Evolutionary conservation across 2,329 filamentous ascomycete genomes (phyloP).

Genomic region (Fusarium dimerum): DNA sequence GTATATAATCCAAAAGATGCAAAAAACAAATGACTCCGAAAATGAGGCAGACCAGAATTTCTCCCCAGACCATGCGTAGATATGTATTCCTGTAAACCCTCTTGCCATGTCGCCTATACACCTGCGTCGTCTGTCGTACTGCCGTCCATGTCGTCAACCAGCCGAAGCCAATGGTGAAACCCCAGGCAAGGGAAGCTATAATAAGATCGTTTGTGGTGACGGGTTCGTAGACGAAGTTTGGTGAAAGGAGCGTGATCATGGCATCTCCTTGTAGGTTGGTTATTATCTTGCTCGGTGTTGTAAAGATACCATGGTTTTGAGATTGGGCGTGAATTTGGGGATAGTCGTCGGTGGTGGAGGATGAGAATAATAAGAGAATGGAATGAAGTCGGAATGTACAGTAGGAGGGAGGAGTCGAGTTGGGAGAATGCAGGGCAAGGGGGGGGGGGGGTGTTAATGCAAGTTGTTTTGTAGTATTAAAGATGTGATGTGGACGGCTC

Average conservation of each 20-base stretch:
- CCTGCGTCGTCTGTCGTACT: slow-evolving; percentile 35
- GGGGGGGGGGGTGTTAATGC: no score
- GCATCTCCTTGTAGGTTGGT: slow-evolving; percentile 2
- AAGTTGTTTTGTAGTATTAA: no score
- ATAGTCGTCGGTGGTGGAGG: no score
- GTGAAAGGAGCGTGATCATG: slow-evolving; percentile 28
- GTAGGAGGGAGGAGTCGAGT: no score
- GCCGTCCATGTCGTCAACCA: slow-evolving; percentile 42
- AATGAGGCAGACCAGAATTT: slow-evolving; percentile 42
- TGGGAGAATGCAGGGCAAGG: no score
- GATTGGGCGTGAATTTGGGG: no score
- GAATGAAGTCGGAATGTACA: no score
- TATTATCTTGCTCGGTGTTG: no score
- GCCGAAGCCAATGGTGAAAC: slow-evolving; percentile 44
- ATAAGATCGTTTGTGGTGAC: slow-evolving; percentile 25
- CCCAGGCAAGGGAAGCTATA: slow-evolving; percentile 36
- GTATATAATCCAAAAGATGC: slow-evolving; percentile 25
- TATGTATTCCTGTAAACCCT: slow-evolving; percentile 41
- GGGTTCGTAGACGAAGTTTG: slow-evolving; percentile 18
- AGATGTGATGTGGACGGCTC: no score
- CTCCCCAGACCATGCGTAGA: slow-evolving; percentile 50
- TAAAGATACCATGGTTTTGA: no score
- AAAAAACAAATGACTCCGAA: slow-evolving; percentile 41
- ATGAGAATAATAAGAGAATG: no score
- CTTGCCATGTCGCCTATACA: slow-evolving; percentile 35